Conservation (phyloP, 768 basidiomycete genomes). For the Macrolepiota fuliginosa region DNA sequence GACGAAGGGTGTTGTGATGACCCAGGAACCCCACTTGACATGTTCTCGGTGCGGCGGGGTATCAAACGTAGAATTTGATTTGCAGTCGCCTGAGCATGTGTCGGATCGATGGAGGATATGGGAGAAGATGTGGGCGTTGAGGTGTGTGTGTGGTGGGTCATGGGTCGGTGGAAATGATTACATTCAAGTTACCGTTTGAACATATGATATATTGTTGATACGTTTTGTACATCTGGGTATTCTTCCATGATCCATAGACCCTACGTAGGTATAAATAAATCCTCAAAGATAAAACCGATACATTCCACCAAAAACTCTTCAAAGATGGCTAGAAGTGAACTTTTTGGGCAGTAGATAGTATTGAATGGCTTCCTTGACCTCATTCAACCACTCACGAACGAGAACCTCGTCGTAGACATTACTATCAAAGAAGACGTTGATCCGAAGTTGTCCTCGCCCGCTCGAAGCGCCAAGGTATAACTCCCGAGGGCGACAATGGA, state of each 20-base stretch:
- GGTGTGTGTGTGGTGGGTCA: constrained; percentile 70
- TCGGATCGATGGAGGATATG: constrained; percentile 53
- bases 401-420: constrained; percentile 42
- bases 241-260: too few species aligned
- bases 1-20: constrained; percentile 53
- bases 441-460: constrained; percentile 25
- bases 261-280: not conserved
- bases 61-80: constrained; percentile 41
- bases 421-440: constrained; percentile 39
- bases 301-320: not conserved
- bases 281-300: not conserved
- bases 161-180: constrained; percentile 36
- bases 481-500: constrained; percentile 45
- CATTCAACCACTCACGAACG: constrained; percentile 46
- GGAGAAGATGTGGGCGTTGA: constrained; percentile 57
- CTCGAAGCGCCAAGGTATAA: constrained; percentile 45
- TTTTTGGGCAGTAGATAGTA: constrained; percentile 27
- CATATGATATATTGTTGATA: too few species aligned
- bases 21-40: constrained; percentile 32
- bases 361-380: constrained; percentile 32
- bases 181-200: too few species aligned
- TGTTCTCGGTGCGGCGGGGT: constrained; percentile 67
- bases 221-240: too few species aligned
- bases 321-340: constrained; percentile 1
- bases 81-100: constrained; percentile 22